Evolutionary conservation across 2,329 filamentous ascomycete species (phyloP).

Genomic region (Exophiala aquamarina): DNA sequence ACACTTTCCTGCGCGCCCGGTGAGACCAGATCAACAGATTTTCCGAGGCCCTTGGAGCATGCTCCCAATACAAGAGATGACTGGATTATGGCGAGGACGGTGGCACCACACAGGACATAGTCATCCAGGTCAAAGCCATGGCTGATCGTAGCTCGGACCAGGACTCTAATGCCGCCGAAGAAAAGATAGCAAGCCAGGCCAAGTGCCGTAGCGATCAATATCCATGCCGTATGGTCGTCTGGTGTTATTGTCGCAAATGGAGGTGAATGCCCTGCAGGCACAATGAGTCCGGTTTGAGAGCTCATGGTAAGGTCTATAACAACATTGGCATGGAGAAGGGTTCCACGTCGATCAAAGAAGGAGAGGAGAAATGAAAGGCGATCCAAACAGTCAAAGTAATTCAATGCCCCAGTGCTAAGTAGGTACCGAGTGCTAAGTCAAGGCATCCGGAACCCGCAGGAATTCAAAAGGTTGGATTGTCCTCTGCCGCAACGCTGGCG

Average conservation of each 20-base stretch:
- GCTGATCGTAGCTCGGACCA: conserved; percentile 34
- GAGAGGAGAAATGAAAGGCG: background rate
- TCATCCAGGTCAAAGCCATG: conserved; percentile 38
- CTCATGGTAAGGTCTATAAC: background rate
- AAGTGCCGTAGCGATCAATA: conserved; percentile 39
- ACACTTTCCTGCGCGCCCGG: conserved; percentile 10
- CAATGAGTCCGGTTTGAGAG: conserved; percentile 19
- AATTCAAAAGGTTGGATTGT: no score
- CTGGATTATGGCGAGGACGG: conserved; percentile 34
- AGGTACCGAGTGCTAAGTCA: no score
- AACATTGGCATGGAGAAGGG: background rate
- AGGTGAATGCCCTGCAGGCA: conserved; percentile 36
- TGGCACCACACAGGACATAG: conserved; percentile 33
- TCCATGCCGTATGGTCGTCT: conserved; percentile 38
- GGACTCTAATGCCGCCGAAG: conserved; percentile 38
- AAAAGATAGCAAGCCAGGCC: conserved; percentile 36
- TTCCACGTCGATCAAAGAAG: background rate
- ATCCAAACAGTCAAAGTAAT: no score
- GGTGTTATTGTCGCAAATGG: conserved; percentile 40
- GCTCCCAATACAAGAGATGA: conserved; percentile 33
- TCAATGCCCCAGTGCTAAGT: no score
- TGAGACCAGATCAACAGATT: conserved; percentile 31
- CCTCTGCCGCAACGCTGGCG: no score
- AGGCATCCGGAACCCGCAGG: no score
- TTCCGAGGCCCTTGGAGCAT: conserved; percentile 35